Evolutionary conservation across 225 moss, liverwort and hornwort species (phyloP), one percentile per base, ranked within the genome.

Genomic region (Antitrichia curtipendula): DNA sequence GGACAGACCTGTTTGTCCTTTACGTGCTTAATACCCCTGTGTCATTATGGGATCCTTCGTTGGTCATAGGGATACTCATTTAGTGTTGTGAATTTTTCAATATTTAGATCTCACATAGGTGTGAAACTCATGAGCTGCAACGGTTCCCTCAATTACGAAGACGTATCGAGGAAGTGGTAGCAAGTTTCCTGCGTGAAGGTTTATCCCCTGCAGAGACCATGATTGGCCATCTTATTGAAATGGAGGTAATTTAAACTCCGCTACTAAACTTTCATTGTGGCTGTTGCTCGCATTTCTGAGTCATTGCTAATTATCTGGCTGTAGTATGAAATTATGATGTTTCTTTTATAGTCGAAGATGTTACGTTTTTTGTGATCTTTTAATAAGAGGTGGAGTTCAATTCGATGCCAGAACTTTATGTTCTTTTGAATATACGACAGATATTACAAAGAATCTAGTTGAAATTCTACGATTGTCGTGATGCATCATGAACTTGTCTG

Each of bases 151-250:
- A 93, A 81, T 90, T 94, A 75, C 94, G 97, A 82, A 93, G 98
- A 73, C 95, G 98, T 19, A 97, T 97, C 69, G 98, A 99, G 91
- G 98, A 99, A 93, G 97, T 96, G 62, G 96, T 99, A 54, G 96
- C 97, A 74, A 99, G 94, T 88, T 99, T 99, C 87, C 88, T 99
- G 85, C 96, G 97, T 86, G 98, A 99, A 92, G 98, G 98, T 71
- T 94, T 99, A 88, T 93, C 97, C n/a, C 98, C 98, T 86, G 98
- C 98, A 73, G 98, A 99, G 89, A 99, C 98, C 61, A 99, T 99
- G 98, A 99, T 99, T 84, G 97, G 98, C 81, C 98, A 99, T 88
- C 95, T 97, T 18, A 99, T 99, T 92, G 98, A 99, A 90, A 97
- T 99, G 98, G 98, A 99, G 98, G 98, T 98, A 91, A 72, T 76